Evolutionary conservation across 768 basidiomycete genomes (phyloP), one percentile per base, ranked within the genome.

Genomic region (Boletus vermiculosoides): DNA sequence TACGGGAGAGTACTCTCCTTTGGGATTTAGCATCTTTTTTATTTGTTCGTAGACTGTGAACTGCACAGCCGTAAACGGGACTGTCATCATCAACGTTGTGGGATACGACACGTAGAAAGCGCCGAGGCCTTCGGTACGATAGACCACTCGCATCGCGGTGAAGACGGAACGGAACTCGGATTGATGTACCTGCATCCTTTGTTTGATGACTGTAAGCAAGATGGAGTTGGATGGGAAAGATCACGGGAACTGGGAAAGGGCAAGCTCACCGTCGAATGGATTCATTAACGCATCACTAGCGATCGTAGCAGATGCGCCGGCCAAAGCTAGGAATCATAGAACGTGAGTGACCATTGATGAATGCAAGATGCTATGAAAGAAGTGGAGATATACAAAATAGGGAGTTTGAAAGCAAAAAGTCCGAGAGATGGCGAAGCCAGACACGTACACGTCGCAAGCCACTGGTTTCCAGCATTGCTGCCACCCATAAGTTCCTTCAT

Each of bases 101-200:
- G 97, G 97, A 74, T 99, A 99, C 5, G 97, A 99, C 56, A 99
- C 86, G 74, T 98, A 99, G 80, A 99, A 98, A 10, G 97, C 97
- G 37, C 76, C 65, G 45, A 97, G 71, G 39, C 97, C 97, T 74
- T 99, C 97, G 36, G 76, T 85, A 44, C 75, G 81, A 74, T 93
- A 94, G 50, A 99, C 90, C 13, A 87, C 86, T 23, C 82, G 81
- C 55, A 94, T 92, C 63, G 94, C 94, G n/a, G 84, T 82, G 62
- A 87, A 75, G 42, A 95, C 92, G 37, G 91, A 92, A 45, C 88
- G 88, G 74, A 93, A 94, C 71, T 89, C 80, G 4, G 97, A 98
- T 68, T 90, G 85, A 76, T 95, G 94, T 55, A 98, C 80, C 74
- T 99, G 97, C 97, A 99, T 98, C 50, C 97, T 86, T 78, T 99